Percentiles rank a stretch among this genome's conserved stretches.
Conservation (phyloP, 2,329 filamentous ascomycete genomes). For the Fusarium subglutinans region DNA sequence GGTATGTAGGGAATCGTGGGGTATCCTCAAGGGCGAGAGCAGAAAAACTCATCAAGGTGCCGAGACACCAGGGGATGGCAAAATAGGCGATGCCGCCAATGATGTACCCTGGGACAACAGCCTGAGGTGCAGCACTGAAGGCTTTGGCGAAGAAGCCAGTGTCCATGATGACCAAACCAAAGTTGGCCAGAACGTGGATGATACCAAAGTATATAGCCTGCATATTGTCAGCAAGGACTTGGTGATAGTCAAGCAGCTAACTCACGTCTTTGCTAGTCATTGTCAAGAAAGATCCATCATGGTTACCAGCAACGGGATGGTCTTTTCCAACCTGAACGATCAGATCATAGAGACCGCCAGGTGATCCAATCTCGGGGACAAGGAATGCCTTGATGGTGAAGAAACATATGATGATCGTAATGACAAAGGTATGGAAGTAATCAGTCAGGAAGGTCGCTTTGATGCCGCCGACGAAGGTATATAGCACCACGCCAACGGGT, state of each 20-base stretch:
- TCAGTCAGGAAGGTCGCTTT: conserved; percentile 58
- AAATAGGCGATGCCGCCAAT: conserved; percentile 64
- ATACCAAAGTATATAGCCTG: conserved; percentile 61
- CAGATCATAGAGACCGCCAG: conserved; percentile 59
- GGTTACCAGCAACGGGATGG: conserved; percentile 60
- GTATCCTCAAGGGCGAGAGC: conserved; percentile 59
- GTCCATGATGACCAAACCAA: conserved; percentile 64
- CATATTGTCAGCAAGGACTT: not conserved
- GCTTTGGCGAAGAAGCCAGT: conserved; percentile 64
- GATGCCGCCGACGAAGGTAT: conserved; percentile 53
- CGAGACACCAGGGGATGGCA: conserved; percentile 62
- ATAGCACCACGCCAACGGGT: conserved; percentile 51
- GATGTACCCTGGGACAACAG: conserved; percentile 62
- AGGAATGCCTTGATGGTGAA: conserved; percentile 58
- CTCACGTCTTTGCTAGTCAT: conserved; percentile 62
- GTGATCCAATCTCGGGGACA: conserved; percentile 57
- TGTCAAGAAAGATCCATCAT: conserved; percentile 61
- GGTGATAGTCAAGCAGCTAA: not conserved
- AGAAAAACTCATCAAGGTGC: conserved; percentile 59
- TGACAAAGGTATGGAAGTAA: conserved; percentile 64
- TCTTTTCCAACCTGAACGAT: conserved; percentile 55
- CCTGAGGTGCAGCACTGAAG: conserved; percentile 57
- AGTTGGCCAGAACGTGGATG: conserved; percentile 58
- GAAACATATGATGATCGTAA: conserved; percentile 62
- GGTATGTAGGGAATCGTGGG: conserved; percentile 63